Evolutionary conservation across 176 grass and related monocot species (phyloP), one percentile per base, ranked within the genome.

Genomic region (Phragmites australis): DNA sequence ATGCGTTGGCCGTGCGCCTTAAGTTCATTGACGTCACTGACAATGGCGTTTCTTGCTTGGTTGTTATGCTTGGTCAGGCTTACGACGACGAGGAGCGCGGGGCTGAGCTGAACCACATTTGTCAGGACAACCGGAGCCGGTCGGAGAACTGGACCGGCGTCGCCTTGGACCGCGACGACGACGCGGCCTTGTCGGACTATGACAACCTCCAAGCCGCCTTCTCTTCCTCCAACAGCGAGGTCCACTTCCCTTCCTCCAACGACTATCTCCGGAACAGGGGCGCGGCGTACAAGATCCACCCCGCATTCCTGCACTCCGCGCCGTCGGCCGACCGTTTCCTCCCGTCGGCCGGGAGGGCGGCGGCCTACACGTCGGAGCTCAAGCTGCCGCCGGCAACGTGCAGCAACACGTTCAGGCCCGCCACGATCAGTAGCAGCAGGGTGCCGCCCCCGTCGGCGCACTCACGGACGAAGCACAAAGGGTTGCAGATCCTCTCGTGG

Each of bases 61-160:
- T 26, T 83, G 25, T 3, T 68, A 17, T 67, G 71, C 49, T 42
- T 56, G 65, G 25, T 19, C 86, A 99, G 96, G 92, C 60, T 56
- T 89, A 93, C 83, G 89, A 85, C 5, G 96, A 86, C 3, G 93
- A 88, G 70, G 90, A 91, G 46, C 70, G 42, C 50, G 65, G 54
- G n/a, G 60, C 88, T 2, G 85, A 82, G 64, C n/a, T 68, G 25
- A 85, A 65, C 81, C 88, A 83, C 78, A 87, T 87, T 78, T 83
- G 86, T 81, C 84, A 88, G 13, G 92, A 99, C 53, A 91, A 87
- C 45, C 84, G 79, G 52, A 95, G 92, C 75, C 81, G 88, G 59
- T 91, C 96, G 29, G 92, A 99, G 46, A 95, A 80, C 77, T 99
- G 96, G 96, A 61, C 81, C 59, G 81, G 58, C 62, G 82, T 90